A percentile compares a stretch with the other conserved stretches of the same genome.
Evolutionary conservation across 768 basidiomycete species (phyloP).

Genomic region (Panaeolus papilionaceus): DNA sequence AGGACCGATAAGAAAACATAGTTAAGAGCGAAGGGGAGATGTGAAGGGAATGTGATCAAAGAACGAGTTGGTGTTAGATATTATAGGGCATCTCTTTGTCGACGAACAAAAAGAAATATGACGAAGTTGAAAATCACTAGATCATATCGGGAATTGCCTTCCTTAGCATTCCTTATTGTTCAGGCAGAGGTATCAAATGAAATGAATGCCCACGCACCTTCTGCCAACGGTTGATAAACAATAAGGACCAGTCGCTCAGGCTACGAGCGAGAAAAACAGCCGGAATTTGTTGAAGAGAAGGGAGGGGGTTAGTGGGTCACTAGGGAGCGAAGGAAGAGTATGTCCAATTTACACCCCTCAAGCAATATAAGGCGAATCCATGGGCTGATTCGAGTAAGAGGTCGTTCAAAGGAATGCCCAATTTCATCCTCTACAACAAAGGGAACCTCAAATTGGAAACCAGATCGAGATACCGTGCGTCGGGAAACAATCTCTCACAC

Average conservation of each 20-base stretch:
- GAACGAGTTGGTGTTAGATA: constrained; percentile 35
- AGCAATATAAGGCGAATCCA: constrained; percentile 15
- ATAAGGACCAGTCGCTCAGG: constrained; percentile 26
- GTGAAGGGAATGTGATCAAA: constrained; percentile 25
- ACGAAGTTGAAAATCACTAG: constrained; percentile 34
- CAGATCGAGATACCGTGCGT: constrained; percentile 11
- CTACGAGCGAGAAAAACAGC: constrained; percentile 22
- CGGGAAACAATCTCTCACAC: constrained; percentile 14
- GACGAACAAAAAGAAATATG: constrained; percentile 44
- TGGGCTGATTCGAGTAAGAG: constrained; percentile 1
- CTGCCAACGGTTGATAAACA: constrained; percentile 32
- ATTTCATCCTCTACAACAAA: constrained; percentile 12
- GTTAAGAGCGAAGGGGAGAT: constrained; percentile 21
- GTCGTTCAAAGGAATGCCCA: constrained; percentile 13
- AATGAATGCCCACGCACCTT: constrained; percentile 35
- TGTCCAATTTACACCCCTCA: constrained; percentile 18
- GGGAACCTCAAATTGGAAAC: constrained; percentile 14
- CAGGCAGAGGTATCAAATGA: constrained; percentile 25
- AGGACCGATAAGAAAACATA: constrained; percentile 18
- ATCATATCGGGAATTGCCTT: constrained; percentile 37
- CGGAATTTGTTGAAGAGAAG: constrained; percentile 18
- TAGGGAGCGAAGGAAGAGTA: constrained; percentile 6
- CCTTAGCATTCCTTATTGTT: constrained; percentile 41
- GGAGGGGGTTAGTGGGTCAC: constrained; percentile 19
- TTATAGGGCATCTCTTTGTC: constrained; percentile 36